phyloP scores from a whole-genome alignment of 768 basidiomycete species.

The Holtermannia corniformis region DNA sequence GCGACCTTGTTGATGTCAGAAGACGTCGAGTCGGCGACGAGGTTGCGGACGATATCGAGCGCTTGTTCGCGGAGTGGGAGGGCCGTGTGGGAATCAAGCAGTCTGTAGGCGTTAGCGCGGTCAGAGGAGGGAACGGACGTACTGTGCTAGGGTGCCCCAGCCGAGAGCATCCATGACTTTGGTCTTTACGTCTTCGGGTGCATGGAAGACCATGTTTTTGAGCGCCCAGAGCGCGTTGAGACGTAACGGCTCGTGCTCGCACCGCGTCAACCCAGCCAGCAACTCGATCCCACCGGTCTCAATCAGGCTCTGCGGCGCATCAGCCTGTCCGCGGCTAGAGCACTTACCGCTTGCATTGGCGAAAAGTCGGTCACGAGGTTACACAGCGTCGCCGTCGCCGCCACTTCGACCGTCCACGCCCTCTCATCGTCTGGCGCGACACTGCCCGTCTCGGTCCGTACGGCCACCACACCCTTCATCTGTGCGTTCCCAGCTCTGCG shows the following conservation, averaged over 20 bases:
- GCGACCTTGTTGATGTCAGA: conserved; percentile 17
- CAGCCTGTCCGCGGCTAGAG: neutral
- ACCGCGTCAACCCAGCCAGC: conserved; percentile 53
- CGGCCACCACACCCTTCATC: conserved; percentile 16
- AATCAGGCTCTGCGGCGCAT: conserved; percentile 50
- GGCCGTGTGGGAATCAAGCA: conserved; percentile 4
- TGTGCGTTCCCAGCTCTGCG: conserved; percentile 29
- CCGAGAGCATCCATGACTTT: conserved; percentile 60
- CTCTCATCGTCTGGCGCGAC: conserved; percentile 44
- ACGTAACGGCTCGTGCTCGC: conserved; percentile 52
- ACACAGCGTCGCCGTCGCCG: conserved; percentile 65
- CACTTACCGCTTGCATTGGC: conserved; percentile 59
- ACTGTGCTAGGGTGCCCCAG: conserved; percentile 57
- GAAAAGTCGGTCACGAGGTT: conserved; percentile 83
- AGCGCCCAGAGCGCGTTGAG: conserved; percentile 75
- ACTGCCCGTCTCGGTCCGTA: neutral
- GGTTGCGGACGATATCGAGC: conserved; percentile 23
- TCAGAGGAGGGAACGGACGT: conserved; percentile 22
- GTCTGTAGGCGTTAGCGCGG: too few species aligned
- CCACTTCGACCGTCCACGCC: conserved; percentile 60
- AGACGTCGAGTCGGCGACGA: conserved; percentile 21
- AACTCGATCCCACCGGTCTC: conserved; percentile 59
- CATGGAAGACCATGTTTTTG: conserved; percentile 69
- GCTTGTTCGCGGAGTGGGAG: conserved; percentile 19
- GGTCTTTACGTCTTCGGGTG: conserved; percentile 53